Conservation (phyloP, 371 early-diverging fungal genomes). For the Smittium culicis region DNA sequence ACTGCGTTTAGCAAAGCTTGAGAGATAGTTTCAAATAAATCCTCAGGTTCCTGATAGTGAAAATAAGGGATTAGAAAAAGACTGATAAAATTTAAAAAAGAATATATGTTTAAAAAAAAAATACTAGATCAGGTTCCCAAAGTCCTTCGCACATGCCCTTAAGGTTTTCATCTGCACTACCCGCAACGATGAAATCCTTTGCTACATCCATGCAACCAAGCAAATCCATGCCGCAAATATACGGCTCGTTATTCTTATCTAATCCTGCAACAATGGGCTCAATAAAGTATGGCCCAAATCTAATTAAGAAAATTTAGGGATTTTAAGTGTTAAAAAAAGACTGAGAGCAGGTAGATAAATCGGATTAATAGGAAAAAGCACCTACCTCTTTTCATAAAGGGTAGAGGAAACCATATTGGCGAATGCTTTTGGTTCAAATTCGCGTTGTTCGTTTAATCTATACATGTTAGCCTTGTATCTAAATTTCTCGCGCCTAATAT, state of each 20-base stretch:
- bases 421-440: conserved; percentile 90
- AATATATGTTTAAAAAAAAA: too few relatives aligned
- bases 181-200: conserved; percentile 92
- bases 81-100: not conserved
- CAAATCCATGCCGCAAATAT: conserved; percentile 91
- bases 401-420: conserved; percentile 93
- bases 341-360: too few relatives aligned
- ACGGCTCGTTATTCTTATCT: conserved; percentile 80
- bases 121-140: conserved; percentile 90
- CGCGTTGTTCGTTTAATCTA: conserved; percentile 89
- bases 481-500: conserved; percentile 49
- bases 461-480: conserved; percentile 95
- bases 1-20: conserved; percentile 95
- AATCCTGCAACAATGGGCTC: conserved; percentile 95
- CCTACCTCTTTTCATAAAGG: conserved; percentile 67
- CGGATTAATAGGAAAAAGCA: conserved; percentile 1
- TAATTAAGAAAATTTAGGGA: not conserved
- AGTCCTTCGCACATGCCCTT: conserved; percentile 97
- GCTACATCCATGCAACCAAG: conserved; percentile 95
- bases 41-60: conserved; percentile 62
- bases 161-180: conserved; percentile 82
- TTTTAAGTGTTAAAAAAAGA: conserved; percentile 3
- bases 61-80: conserved; percentile 16
- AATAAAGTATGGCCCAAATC: conserved; percentile 94
- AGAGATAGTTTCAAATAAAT: conserved; percentile 92